Base-by-base conservation (phyloP, 2,329 filamentous ascomycete genomes). In the Fusarium sp. region DNA sequence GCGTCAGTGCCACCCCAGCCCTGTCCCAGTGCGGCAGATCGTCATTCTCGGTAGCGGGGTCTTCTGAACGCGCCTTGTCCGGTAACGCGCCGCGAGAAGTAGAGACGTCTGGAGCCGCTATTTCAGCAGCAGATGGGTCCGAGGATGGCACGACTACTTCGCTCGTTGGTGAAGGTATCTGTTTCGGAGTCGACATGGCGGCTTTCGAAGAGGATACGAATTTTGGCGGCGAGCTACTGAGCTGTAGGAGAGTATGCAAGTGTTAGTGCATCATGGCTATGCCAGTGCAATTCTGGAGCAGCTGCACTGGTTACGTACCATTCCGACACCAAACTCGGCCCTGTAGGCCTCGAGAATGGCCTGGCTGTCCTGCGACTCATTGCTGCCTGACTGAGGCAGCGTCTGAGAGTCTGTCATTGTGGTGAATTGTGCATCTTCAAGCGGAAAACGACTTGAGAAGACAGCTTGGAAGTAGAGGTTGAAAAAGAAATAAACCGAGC, bases 331-430 rank as follows among this genome's bases (percentile, higher is more conserved):
- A 54, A 79, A 76, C 54, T 77, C 71, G 19, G 69, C 72, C 59
- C 74, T 75, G 62, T 79, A 74, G 52, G 72, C 72, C 32, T 77
- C 73, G 3, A 79, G 63, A 25, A 81, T 70, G 25, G 73, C 70
- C 69, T 81, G 79, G 71, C 77, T 82, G 65, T 82, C 79, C 63
- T 81, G 79, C 7, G 78, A 76, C 50, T 79, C 78, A 57, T 73
- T 70, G 53, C 57, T 69, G 48, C 73, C 76, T 74, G 72, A 73
- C 43, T 71, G 61, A 41, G 44, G 55, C 32, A 76, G 64, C 64
- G 67, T 72, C 51, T 64, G 54, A 31, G 67, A 57, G 19, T 62
- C 61, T 54, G 68, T 70, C 75, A 78, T 78, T 25, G 45, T 64
- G 51, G 50, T 45, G 44, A 49, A 22, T 26, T 35, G 36, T 39